These are phyloP conservation scores for Asterionellopsis glacialis DNA, from an alignment of 108 stramenopile genomes.

Conservation along the genomic window DNA sequence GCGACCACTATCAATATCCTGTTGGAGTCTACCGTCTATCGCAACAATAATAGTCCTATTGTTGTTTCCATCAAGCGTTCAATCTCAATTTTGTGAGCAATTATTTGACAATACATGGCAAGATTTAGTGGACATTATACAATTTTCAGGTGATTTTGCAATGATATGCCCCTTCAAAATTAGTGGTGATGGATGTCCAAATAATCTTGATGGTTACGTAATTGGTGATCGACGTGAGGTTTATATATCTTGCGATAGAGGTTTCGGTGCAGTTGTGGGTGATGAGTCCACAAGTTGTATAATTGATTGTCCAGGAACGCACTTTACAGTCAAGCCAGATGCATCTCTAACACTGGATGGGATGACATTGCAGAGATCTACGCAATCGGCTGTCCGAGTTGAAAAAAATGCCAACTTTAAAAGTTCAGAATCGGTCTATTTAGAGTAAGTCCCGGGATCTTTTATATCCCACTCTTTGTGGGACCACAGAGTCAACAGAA, in stretches of 20 bases:
- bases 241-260: constrained; percentile 8
- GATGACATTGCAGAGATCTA: not conserved
- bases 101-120: constrained; percentile 16
- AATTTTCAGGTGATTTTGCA: constrained; percentile 6
- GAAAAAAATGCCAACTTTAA: not conserved
- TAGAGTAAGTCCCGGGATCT: constrained; percentile 1
- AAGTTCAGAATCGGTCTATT: not conserved
- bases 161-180: constrained; percentile 23
- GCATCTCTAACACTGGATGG: not conserved
- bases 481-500: too few relatives aligned
- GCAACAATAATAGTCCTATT: too few relatives aligned
- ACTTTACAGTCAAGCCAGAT: constrained; percentile 11
- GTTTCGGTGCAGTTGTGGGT: not conserved
- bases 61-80: not conserved
- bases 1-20: too few relatives aligned
- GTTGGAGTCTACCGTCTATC: too few relatives aligned
- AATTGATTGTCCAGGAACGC: constrained; percentile 24
- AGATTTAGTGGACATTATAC: constrained; percentile 13
- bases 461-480: too few relatives aligned
- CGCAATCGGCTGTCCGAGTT: not conserved
- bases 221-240: constrained; percentile 1
- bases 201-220: constrained; percentile 10
- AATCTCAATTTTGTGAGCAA: constrained; percentile 4
- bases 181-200: constrained; percentile 22
- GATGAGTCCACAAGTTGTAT: constrained; percentile 11